Evolutionary conservation across 805 yeast genomes (phyloP).

Genomic region (Wickerhamomyces silvicola): DNA sequence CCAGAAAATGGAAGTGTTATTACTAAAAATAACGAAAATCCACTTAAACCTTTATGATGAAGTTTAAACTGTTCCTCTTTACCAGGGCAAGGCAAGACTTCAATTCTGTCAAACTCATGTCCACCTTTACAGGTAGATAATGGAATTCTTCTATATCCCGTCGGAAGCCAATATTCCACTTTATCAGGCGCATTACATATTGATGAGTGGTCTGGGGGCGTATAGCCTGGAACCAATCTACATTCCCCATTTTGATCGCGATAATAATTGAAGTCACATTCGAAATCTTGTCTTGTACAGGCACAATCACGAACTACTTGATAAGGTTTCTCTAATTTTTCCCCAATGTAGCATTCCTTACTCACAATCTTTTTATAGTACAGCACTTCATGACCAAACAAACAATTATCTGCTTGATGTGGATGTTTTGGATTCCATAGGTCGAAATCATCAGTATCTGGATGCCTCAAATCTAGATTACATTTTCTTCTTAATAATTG

Average conservation of each 20-base stretch:
- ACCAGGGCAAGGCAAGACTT: constrained; percentile 81
- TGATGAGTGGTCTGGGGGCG: constrained; percentile 57
- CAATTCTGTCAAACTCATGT: constrained; percentile 56
- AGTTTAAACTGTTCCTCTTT: constrained; percentile 55
- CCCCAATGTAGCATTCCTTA: constrained; percentile 60
- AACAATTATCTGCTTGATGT: constrained; percentile 41
- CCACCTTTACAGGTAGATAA: constrained; percentile 86
- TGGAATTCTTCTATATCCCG: constrained; percentile 88
- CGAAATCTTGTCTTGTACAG: constrained; percentile 83
- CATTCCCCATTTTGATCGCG: constrained; percentile 78
- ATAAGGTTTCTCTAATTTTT: constrained; percentile 52
- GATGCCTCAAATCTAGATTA: constrained; percentile 36
- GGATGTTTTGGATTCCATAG: constrained; percentile 60
- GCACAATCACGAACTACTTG: constrained; percentile 60
- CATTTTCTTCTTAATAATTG: constrained; percentile 50
- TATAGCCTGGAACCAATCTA: constrained; percentile 66
- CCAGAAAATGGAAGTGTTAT: constrained; percentile 49
- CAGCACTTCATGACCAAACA: constrained; percentile 64
- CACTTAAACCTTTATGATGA: constrained; percentile 48
- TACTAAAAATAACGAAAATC: constrained; percentile 45
- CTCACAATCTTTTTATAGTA: constrained; percentile 55
- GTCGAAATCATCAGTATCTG: constrained; percentile 51
- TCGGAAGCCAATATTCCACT: constrained; percentile 75
- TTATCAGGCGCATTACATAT: constrained; percentile 52
- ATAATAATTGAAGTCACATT: constrained; percentile 85